Conservation (phyloP, 2,329 filamentous ascomycete genomes). For the Apiospora malaysiana region DNA sequence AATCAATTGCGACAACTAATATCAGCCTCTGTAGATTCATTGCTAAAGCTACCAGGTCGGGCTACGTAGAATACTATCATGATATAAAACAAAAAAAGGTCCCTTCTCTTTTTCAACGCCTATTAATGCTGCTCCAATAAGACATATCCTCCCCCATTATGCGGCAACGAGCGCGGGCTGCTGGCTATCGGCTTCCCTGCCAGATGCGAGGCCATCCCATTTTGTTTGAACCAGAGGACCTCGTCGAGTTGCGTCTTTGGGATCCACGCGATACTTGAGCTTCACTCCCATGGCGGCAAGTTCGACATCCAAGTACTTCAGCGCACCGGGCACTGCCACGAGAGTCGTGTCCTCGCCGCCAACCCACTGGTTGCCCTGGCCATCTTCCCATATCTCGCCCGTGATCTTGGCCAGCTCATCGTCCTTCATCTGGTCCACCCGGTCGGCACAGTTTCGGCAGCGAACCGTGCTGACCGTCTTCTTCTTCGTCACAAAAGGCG, state of each 20-base stretch:
- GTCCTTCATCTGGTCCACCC: conserved; percentile 63
- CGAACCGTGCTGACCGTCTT: conserved; percentile 73
- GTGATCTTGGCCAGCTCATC: conserved; percentile 61
- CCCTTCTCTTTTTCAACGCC: conserved; percentile 17
- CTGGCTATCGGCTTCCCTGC: conserved; percentile 30
- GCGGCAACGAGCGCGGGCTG: conserved; percentile 35
- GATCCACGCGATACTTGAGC: conserved; percentile 77
- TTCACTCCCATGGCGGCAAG: conserved; percentile 95
- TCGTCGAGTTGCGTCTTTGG: conserved; percentile 69
- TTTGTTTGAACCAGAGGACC: conserved; percentile 49
- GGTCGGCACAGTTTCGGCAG: conserved; percentile 77
- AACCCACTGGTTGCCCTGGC: conserved; percentile 79
- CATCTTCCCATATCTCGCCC: conserved; percentile 91
- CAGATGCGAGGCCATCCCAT: conserved; percentile 40
- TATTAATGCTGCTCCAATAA: conserved; percentile 17
- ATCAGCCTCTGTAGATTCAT: not conserved
- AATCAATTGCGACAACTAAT: not conserved
- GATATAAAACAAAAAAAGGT: not conserved
- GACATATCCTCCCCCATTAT: conserved; percentile 23
- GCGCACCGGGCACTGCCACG: conserved; percentile 89
- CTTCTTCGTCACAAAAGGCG: conserved; percentile 67
- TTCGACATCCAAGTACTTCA: conserved; percentile 94
- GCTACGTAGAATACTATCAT: not conserved
- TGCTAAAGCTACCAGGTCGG: not conserved
- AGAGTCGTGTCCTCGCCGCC: conserved; percentile 91